Base-by-base conservation (phyloP, 306 rosid genomes). In the Aeschynomene evenia region DNA sequence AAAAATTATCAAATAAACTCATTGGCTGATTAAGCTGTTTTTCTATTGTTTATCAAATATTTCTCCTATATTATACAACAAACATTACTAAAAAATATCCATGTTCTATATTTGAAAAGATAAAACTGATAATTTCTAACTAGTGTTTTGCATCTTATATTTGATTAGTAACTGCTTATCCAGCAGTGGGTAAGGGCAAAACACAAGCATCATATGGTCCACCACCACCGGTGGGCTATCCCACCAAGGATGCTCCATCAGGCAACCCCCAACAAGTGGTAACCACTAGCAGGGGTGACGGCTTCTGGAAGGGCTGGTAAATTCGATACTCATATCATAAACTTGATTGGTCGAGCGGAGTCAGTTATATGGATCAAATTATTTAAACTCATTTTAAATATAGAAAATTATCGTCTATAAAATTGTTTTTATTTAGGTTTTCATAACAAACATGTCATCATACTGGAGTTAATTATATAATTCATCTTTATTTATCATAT, bases 241-340 rank as follows among this genome's bases (percentile, higher is more conserved):
- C 86, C 18, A 42, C 80, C 7, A 77, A 69, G 14, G 75, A 82
- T 77, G 75, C 3, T 6, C 40, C 78, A 18, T 10, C 6, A n/a
- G 51, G 60, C n/a, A 34, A 66, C 15, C 53, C 71, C 6, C 75
- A 75, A 24, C 79, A 65, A 51, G 24, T 64, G 19, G 12, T 48
- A 26, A 79, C 83, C 68, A 80, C 80, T 9, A 24, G 50, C 20
- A 85, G 71, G 55, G 90, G 90, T 62, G 89, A 85, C 6, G 90
- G 87, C 28, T 85, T 85, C 20, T 85, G 85, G 85, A 74, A 82
- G 49, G 90, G 90, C 72, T 85, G 90, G 90, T 85, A 7, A 71
- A 81, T 66, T 24, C 8, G 5, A 20, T 8, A 26, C 3, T 23
- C 19, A 20, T 20, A 20, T 23, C 19, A 20, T 20, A 20, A 39